Percentiles rank a stretch among this genome's conserved stretches.
phyloP scores from a whole-genome alignment of 2,329 filamentous ascomycete genomes.

The Diaporthe vexans region DNA sequence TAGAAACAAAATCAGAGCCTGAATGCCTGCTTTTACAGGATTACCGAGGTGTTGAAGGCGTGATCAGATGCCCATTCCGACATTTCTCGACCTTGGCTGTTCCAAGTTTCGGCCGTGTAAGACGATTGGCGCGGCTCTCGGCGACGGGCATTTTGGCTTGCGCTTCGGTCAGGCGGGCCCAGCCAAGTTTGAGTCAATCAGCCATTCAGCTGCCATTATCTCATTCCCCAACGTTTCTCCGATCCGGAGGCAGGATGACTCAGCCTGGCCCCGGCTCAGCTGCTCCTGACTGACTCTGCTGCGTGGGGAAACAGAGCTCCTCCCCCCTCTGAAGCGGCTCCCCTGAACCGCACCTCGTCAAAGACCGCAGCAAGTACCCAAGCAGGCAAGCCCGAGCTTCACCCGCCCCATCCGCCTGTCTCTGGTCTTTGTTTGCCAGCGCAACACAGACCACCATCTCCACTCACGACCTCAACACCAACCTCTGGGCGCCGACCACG shows the following conservation, averaged over 20 bases:
- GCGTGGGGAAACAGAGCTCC: slow-evolving; percentile 12
- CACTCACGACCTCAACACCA: slow-evolving; percentile 37
- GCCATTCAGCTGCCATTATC: too few relatives aligned
- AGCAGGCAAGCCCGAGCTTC: slow-evolving; percentile 35
- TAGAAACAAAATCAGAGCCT: not conserved
- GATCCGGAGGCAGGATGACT: slow-evolving; percentile 20
- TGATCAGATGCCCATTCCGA: slow-evolving; percentile 13
- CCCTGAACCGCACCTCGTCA: slow-evolving; percentile 25
- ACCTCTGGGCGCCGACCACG: slow-evolving; percentile 11
- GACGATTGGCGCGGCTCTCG: slow-evolving; percentile 20
- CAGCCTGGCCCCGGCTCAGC: not conserved
- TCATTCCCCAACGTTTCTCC: slow-evolving; percentile 37
- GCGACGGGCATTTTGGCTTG: not conserved
- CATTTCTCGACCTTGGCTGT: slow-evolving; percentile 25
- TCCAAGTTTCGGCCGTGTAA: slow-evolving; percentile 28
- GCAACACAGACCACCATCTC: slow-evolving; percentile 37
- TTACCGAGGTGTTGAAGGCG: not conserved
- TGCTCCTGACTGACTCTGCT: slow-evolving; percentile 9
- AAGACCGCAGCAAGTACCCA: slow-evolving; percentile 33
- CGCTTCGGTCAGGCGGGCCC: not conserved
- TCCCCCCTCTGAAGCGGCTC: slow-evolving; percentile 1
- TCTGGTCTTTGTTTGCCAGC: slow-evolving; percentile 27
- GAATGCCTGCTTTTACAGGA: not conserved
- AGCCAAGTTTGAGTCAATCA: not conserved
- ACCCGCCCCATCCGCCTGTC: slow-evolving; percentile 34